These are phyloP conservation scores for Botrytis hyacinthi DNA, from an alignment of 2,329 filamentous ascomycete genomes.

Conservation along the genomic window DNA sequence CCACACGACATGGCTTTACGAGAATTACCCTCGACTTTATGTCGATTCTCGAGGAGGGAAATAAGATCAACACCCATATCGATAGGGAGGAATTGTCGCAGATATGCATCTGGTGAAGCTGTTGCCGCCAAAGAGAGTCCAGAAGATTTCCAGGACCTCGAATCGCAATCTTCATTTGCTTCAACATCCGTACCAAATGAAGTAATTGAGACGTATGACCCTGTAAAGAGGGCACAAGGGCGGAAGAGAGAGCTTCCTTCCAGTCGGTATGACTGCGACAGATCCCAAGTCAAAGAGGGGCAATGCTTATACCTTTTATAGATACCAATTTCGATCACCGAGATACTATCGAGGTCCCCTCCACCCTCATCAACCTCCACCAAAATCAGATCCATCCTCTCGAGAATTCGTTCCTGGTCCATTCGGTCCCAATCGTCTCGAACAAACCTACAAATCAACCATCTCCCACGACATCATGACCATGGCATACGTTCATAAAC, in stretches of 20 bases:
- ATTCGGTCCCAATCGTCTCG: conserved; percentile 81
- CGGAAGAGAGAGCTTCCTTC: conserved; percentile 41
- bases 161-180: conserved; percentile 46
- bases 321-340: conserved; percentile 92
- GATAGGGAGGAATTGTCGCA: conserved; percentile 25
- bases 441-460: conserved; percentile 86
- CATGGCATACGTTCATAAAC: conserved; percentile 80
- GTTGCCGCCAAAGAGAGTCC: conserved; percentile 27
- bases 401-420: conserved; percentile 87
- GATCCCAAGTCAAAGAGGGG: background rate
- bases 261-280: conserved; percentile 40
- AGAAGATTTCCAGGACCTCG: conserved; percentile 44
- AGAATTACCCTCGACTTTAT: conserved; percentile 36
- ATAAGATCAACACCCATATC: conserved; percentile 22
- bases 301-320: conserved; percentile 41
- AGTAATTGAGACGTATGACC: conserved; percentile 47
- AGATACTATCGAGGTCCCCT: conserved; percentile 93
- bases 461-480: conserved; percentile 85
- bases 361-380: conserved; percentile 88
- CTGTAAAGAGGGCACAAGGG: conserved; percentile 45
- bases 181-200: conserved; percentile 39
- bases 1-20: conserved; percentile 36
- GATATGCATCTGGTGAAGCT: conserved; percentile 36
- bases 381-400: conserved; percentile 80
- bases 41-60: conserved; percentile 33